Evolutionary conservation across 805 yeast species (phyloP).

Genomic region (Ogataea degrootiae): DNA sequence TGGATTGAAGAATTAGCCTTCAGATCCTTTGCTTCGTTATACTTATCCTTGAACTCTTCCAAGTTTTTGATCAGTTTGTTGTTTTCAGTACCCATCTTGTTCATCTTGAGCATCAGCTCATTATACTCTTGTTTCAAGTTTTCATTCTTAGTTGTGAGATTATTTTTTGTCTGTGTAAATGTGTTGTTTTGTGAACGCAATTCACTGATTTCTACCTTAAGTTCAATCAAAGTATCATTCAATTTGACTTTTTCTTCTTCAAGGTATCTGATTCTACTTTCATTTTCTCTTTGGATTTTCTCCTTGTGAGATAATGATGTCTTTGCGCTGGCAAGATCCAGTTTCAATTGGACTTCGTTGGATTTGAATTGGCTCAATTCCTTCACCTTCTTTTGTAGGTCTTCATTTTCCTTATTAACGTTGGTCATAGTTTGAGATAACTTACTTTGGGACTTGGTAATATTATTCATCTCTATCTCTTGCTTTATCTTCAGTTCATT

Average conservation of each 20-base stretch:
- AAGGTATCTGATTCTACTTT: constrained; percentile 31
- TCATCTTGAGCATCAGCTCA: constrained; percentile 33
- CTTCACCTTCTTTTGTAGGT: constrained; percentile 19
- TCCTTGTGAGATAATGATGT: constrained; percentile 43
- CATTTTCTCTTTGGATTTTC: constrained; percentile 34
- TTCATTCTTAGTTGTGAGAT: constrained; percentile 40
- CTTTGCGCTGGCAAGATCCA: constrained; percentile 44
- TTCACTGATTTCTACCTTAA: constrained; percentile 39
- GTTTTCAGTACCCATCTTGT: constrained; percentile 39
- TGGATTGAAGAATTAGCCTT: constrained; percentile 31
- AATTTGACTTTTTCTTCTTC: constrained; percentile 37
- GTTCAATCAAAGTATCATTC: constrained; percentile 33
- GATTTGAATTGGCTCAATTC: constrained; percentile 38
- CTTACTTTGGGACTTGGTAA: constrained; percentile 25
- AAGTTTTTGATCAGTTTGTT: constrained; percentile 36
- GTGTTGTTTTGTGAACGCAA: constrained; percentile 32
- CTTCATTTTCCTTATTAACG: constrained; percentile 34
- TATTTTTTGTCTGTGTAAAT: constrained; percentile 36
- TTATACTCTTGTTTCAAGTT: constrained; percentile 27
- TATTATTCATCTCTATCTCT: constrained; percentile 22
- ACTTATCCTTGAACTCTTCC: constrained; percentile 36
- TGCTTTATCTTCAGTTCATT: constrained; percentile 14
- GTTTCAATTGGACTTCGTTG: constrained; percentile 41
- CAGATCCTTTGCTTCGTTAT: constrained; percentile 30
- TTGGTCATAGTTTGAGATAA: constrained; percentile 26